These are phyloP conservation scores for Agrostemma githago DNA, from an alignment of 148 eudicot genomes.

Conservation along the genomic window DNA sequence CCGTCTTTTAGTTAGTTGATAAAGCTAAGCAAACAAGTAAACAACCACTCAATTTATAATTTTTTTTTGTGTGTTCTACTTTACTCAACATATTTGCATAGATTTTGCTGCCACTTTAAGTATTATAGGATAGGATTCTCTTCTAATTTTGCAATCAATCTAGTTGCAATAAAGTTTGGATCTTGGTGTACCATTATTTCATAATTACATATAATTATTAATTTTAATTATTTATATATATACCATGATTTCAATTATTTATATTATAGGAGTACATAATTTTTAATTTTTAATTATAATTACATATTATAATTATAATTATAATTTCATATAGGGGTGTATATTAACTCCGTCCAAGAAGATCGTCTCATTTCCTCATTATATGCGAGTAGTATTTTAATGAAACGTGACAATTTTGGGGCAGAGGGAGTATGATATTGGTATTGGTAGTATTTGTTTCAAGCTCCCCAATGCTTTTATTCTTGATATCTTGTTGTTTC, in stretches of 20 bases:
- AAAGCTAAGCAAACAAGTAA: constrained; percentile 15
- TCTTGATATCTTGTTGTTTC: constrained; percentile 58
- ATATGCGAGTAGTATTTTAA: not conserved
- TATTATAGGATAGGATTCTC: constrained; percentile 19
- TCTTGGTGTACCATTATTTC: constrained; percentile 17
- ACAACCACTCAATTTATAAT: not conserved
- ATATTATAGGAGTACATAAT: too few species aligned
- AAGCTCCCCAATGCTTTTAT: constrained; percentile 44
- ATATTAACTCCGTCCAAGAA: not conserved
- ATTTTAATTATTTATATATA: too few species aligned
- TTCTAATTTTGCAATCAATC: constrained; percentile 11
- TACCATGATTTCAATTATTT: too few species aligned
- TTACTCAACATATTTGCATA: constrained; percentile 25
- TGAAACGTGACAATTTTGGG: too few species aligned
- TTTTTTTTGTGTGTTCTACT: constrained; percentile 5
- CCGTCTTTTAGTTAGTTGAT: constrained; percentile 9
- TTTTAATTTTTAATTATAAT: too few species aligned
- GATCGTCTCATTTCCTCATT: not conserved
- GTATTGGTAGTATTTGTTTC: not conserved
- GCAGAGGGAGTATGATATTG: too few species aligned
- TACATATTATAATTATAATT: too few species aligned
- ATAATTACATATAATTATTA: too few species aligned
- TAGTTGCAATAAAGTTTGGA: constrained; percentile 23
- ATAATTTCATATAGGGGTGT: not conserved
- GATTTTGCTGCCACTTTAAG: constrained; percentile 25